Evolutionary conservation across 2,329 filamentous ascomycete species (phyloP), one percentile per base, ranked within the genome.

Genomic region (Ramularia endophylla): DNA sequence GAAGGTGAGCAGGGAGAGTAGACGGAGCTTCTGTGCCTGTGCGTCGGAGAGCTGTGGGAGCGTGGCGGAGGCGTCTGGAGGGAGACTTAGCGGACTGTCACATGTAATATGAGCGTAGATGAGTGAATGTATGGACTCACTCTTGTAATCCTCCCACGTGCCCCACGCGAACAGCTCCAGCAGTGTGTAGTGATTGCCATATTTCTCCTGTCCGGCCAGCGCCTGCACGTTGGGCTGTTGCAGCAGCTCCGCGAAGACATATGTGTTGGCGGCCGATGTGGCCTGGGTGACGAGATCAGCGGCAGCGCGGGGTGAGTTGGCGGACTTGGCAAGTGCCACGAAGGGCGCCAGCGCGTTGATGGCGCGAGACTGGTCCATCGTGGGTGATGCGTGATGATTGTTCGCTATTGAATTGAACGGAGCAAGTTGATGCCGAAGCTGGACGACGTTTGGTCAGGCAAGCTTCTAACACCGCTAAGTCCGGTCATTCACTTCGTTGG

Each of bases 101-200:
- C 18, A 8, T 25, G n/a, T 13, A n/a, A 32, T 6, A 13, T 32
- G 29, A n/a, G 22, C 22, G 6, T 25, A 6, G 6, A 6, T 25
- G 22, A 11, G 11, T 16, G 11, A n/a, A 19, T n/a, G 30, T 9
- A 8, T 15, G n/a, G 12, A 32, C 17, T 17, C 58, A 80, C 78
- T 61, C 62, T 76, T 72, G 70, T 95, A 95, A 54, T 83, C 78
- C 45, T 77, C 70, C 72, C 87, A 95, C 45, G 87, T 95, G 46
- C 90, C 92, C 73, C 92, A 87, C 44, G 88, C 86, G 67, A 98
- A 98, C 57, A 94, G 82, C 65, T 89, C 77, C 32, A 98, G 81
- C 11, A 94, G 75, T 2, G 71, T 77, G 37, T 92, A 73, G 65
- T 87, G 69, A 29, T 64, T 55, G 5, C 73, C 68, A 56, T 83